phyloP scores from a whole-genome alignment of 768 basidiomycete species.

The Hericium coralloides region DNA sequence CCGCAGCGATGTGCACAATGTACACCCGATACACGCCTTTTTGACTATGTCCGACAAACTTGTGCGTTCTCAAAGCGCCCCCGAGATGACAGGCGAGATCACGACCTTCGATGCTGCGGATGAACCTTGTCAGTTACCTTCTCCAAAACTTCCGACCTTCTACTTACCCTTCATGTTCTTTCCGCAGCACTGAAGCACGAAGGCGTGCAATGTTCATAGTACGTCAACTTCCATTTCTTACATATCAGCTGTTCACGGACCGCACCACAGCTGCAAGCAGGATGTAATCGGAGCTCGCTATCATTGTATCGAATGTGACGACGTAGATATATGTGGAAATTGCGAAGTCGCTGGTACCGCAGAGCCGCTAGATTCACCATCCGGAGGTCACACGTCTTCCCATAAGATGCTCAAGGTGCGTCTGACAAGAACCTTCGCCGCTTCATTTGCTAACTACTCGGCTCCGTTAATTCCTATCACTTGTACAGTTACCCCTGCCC shows the following conservation, averaged over 20 bases:
- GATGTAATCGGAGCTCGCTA: constrained; percentile 91
- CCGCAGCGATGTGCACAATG: constrained; percentile 76
- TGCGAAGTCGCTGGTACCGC: constrained; percentile 84
- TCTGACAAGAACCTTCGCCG: background rate
- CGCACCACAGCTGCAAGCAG: constrained; percentile 57
- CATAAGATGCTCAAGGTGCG: constrained; percentile 92
- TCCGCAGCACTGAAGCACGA: constrained; percentile 12
- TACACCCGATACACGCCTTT: constrained; percentile 87
- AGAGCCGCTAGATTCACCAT: constrained; percentile 68
- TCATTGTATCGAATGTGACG: constrained; percentile 76
- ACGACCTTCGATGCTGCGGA: constrained; percentile 5
- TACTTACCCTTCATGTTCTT: background rate
- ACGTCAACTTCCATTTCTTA: background rate
- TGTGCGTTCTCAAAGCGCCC: constrained; percentile 30
- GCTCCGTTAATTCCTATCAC: too few relatives aligned
- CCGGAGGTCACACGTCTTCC: constrained; percentile 72
- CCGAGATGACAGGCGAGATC: constrained; percentile 22
- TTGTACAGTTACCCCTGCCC: constrained; percentile 72
- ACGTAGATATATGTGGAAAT: constrained; percentile 75
- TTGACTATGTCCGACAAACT: constrained; percentile 65
- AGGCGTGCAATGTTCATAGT: constrained; percentile 13
- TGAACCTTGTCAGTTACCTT: constrained; percentile 8
- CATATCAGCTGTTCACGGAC: background rate
- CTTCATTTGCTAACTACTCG: too few relatives aligned
- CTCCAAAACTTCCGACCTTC: background rate